Evolutionary conservation across 176 grass and related monocot species (phyloP), one percentile per base, ranked within the genome.

Genomic region (Luzula sylvatica): DNA sequence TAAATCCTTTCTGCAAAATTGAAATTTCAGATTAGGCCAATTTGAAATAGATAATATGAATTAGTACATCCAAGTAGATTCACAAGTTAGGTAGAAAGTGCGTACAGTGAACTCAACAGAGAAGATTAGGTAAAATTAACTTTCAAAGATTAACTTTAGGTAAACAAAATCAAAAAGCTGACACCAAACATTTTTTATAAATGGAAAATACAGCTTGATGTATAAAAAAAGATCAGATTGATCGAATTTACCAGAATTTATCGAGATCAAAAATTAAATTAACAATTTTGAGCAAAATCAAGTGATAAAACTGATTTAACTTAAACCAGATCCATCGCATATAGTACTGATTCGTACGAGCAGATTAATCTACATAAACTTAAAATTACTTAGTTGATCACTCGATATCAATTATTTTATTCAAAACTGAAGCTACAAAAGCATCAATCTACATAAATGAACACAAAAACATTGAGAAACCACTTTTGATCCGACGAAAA

Each of bases 1-100:
- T n/a, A 26, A 58, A 14, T 26, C 16, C 9, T 21, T 26, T 20
- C 57, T 61, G 25, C 26, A 64, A 64, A 49, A 25, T 43, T 49
- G 2, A 20, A 64, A 49, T 27, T 48, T 48, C 8, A n/a, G 29
- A 64, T 64, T 19, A 32, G 24, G 2, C 29, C 23, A 64, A 47
- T 40, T 18, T 64, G 23, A 64, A 64, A 35, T 64, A 41, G 26
- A 12, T 11, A 29, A 48, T 49, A n/a, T n/a, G n/a, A n/a, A n/a
- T 48, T 29, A 19, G 11, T 46, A 42, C 26, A 38, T 15, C 16
- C 8, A 45, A 26, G 3, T 12, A 45, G 39, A 46, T 45, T 15
- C 24, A 27, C 23, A 26, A 23, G 41, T 15, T 17, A 23, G 19
- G 28, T 61, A 5, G 19, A 48, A 39, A 61, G 17, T 25, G 23